Evolutionary conservation across 345 rosid genomes (phyloP), one percentile per base, ranked within the genome.

Genomic region (Melastoma malabathricum): DNA sequence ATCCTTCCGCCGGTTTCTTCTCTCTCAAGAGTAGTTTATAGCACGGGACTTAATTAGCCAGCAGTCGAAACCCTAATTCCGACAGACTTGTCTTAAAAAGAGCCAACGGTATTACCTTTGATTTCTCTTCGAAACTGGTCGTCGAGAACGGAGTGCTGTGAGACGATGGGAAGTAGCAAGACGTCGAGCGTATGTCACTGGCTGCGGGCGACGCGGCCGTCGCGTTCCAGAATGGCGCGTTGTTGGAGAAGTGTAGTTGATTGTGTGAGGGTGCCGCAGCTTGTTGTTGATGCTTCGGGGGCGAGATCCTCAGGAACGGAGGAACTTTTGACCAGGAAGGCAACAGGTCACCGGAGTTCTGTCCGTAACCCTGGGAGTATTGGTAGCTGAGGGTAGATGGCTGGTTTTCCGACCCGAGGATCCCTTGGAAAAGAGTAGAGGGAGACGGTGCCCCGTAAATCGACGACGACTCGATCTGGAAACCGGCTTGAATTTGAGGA

Each of bases 181-280:
- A 29, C n/a, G 55, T 67, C 0, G 95, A 69, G 15, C 86, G 77
- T 55, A 66, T 64, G 31, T 92, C 93, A 18, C 52, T 71, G 56
- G 68, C 65, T 58, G 72, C 64, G 19, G 64, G 57, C 34, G 72
- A 47, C 0, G 79, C 72, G 4, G 80, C 75, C 18, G 83, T 72
- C 1, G 81, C 86, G 49, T 84, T 84, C 98, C 98, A 92, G 59
- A 82, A 87, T 15, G 90, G 81, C 4, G 94, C 81, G 69, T 92
- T 87, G 62, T 92, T 92, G 52, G 98, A 87, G 67, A 92, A 84
- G 20, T 82, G 83, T 64, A 87, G 66, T 51, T 82, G 95, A 47
- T 58, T 68, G 4, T 72, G 71, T 13, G 68, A 50, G 53, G 39
- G 3, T n/a, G 51, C 43, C 31, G 23, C 49, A 12, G 46, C 53